Evolutionary conservation across 805 yeast genomes (phyloP), one percentile per base, ranked within the genome.

Genomic region (Clavispora vitiphila): DNA sequence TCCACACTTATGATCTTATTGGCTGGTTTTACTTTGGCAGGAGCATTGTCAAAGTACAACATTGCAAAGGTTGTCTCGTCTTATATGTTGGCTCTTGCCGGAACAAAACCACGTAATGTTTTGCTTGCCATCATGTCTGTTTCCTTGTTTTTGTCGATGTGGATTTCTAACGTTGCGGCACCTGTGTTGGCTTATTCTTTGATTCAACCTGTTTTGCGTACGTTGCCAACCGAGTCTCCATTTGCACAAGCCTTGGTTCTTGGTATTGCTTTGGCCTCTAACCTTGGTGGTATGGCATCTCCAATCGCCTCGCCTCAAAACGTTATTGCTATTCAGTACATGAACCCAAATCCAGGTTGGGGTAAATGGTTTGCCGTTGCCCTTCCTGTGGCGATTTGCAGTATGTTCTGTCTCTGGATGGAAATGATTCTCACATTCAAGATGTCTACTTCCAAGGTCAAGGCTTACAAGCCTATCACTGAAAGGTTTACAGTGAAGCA

Each of bases 301-400:
- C 99, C 99, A 7, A 91, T 91, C 56, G 90, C 97, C 1, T 87
- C 96, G 3, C 99, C 99, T 1, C 99, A 91, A 59, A 91, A 91
- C 61, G 86, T 91, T 48, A 81, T 91, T 54, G 96, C 96, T 1
- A 73, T 91, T 38, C 90, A 87, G 42, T 70, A 83, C 51, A 91
- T 91, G 98, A 73, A 72, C 42, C 81, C 76, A 42, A 79, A 83
- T 37, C 83, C 83, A 12, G 76, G 78, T 8, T 91, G 99, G 99
- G 81, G 83, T 9, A 85, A 87, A 58, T 91, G 99, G 99, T 93
- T 91, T 61, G 79, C 82, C 7, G 78, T 91, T 35, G 78, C 96
- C 0, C 63, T 90, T 15, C 99, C 99, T 0, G 88, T 90, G 9
- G 74, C 88, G 45, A 53, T 75, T 12, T 57, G 83, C 29, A 74